A percentile compares a stretch with the other conserved stretches of the same genome.
Conservation (phyloP, 768 basidiomycete species). For the Lentinus brumalis region DNA sequence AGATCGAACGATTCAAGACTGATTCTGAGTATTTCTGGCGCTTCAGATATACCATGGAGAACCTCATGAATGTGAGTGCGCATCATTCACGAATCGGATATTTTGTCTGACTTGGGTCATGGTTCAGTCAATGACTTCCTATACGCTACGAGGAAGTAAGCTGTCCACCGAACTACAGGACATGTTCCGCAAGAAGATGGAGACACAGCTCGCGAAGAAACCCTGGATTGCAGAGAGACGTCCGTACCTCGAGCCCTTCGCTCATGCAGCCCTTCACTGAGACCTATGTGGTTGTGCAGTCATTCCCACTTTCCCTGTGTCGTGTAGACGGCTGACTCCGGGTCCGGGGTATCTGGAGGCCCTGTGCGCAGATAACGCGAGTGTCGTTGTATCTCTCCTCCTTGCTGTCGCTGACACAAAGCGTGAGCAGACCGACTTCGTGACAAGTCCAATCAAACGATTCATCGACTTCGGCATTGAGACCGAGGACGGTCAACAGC, state of each 20-base stretch:
- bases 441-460: slow-evolving; percentile 49
- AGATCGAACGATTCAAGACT: slow-evolving; percentile 46
- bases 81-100: not conserved
- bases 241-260: slow-evolving; percentile 27
- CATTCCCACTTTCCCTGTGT: slow-evolving; percentile 54
- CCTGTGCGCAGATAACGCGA: slow-evolving; percentile 60
- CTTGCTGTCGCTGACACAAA: not conserved
- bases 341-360: slow-evolving; percentile 71
- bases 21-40: slow-evolving; percentile 49
- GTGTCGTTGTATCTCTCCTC: slow-evolving; percentile 4
- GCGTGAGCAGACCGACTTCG: slow-evolving; percentile 49
- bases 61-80: slow-evolving; percentile 49
- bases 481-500: slow-evolving; percentile 52
- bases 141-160: slow-evolving; percentile 43
- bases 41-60: slow-evolving; percentile 52
- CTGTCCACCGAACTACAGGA: slow-evolving; percentile 38
- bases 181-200: slow-evolving; percentile 49
- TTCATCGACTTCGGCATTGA: slow-evolving; percentile 58
- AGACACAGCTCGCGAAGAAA: slow-evolving; percentile 53
- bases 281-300: not conserved
- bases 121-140: slow-evolving; percentile 37
- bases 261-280: not conserved
- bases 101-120: slow-evolving; percentile 10
- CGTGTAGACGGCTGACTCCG: slow-evolving; percentile 64
- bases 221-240: slow-evolving; percentile 62